Conservation (phyloP, 305 asterid genomes). For the Fraxinus latifolia region DNA sequence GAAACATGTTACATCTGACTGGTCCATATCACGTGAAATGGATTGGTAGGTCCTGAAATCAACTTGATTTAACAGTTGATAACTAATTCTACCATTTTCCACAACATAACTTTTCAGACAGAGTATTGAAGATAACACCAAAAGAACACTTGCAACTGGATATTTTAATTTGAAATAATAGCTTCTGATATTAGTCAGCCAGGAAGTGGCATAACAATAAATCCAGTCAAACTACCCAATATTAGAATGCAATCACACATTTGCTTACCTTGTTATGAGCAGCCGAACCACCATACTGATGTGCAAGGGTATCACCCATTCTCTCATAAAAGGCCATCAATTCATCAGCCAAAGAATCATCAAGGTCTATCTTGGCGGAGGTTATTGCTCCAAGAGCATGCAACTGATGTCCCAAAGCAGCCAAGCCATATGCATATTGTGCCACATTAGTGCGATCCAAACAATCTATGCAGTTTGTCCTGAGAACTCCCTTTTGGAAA, state of each 20-base stretch:
- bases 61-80: not conserved
- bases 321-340: constrained; percentile 87
- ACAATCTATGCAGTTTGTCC: constrained; percentile 98
- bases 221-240: not conserved
- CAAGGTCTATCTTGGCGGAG: constrained; percentile 74
- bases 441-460: constrained; percentile 99
- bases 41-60: not conserved
- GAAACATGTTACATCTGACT: not conserved
- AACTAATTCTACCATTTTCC: not conserved
- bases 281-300: constrained; percentile 98
- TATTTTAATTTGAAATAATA: not conserved
- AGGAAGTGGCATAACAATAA: not conserved
- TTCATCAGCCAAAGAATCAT: constrained; percentile 93
- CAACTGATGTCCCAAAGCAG: constrained; percentile 90
- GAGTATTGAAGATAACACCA: not conserved
- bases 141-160: not conserved
- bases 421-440: constrained; percentile 95
- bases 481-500: constrained; percentile 85
- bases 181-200: constrained; percentile 10
- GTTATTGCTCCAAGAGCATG: constrained; percentile 64
- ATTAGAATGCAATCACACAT: constrained; percentile 15
- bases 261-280: constrained; percentile 90
- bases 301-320: constrained; percentile 99
- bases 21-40: not conserved
- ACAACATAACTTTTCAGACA: not conserved